Percentiles rank a stretch among this genome's conserved stretches.
phyloP scores from a whole-genome alignment of 2,329 filamentous ascomycete genomes.

The Coniochaeta prunicola region DNA sequence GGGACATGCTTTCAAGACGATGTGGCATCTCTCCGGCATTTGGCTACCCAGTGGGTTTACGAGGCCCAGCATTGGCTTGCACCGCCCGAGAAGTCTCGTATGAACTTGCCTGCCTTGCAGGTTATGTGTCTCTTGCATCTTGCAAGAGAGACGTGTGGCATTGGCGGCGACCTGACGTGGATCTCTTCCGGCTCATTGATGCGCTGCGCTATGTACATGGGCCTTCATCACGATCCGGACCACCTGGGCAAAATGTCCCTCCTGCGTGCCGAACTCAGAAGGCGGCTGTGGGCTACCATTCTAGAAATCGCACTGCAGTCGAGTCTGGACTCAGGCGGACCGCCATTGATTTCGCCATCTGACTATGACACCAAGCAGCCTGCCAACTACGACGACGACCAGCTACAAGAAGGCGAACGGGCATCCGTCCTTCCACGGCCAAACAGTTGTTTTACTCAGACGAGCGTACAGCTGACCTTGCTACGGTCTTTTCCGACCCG shows the following conservation, averaged over 20 bases:
- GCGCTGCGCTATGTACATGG: slow-evolving; percentile 50
- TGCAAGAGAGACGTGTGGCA: slow-evolving; percentile 37
- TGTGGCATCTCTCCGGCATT: slow-evolving; percentile 30
- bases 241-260: slow-evolving; percentile 38
- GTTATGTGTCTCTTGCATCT: slow-evolving; percentile 43
- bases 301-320: slow-evolving; percentile 46
- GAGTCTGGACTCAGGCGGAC: slow-evolving; percentile 42
- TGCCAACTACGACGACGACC: slow-evolving; percentile 43
- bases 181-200: slow-evolving; percentile 40
- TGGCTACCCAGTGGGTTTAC: slow-evolving; percentile 41
- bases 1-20: slow-evolving; percentile 41
- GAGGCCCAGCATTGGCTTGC: slow-evolving; percentile 45
- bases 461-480: slow-evolving; percentile 40
- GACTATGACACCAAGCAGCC: slow-evolving; percentile 45
- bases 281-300: slow-evolving; percentile 49
- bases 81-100: slow-evolving; percentile 38
- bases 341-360: slow-evolving; percentile 34
- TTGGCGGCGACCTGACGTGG: slow-evolving; percentile 46
- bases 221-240: slow-evolving; percentile 49
- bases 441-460: slow-evolving; percentile 32
- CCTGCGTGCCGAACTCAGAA: slow-evolving; percentile 44
- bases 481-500: slow-evolving; percentile 34
- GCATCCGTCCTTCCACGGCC: slow-evolving; percentile 12
- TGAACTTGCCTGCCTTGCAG: slow-evolving; percentile 43
- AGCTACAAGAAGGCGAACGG: slow-evolving; percentile 31